Evolutionary conservation across 148 eudicot species (phyloP), one percentile per base, ranked within the genome.

Genomic region (Bassia scoparia): DNA sequence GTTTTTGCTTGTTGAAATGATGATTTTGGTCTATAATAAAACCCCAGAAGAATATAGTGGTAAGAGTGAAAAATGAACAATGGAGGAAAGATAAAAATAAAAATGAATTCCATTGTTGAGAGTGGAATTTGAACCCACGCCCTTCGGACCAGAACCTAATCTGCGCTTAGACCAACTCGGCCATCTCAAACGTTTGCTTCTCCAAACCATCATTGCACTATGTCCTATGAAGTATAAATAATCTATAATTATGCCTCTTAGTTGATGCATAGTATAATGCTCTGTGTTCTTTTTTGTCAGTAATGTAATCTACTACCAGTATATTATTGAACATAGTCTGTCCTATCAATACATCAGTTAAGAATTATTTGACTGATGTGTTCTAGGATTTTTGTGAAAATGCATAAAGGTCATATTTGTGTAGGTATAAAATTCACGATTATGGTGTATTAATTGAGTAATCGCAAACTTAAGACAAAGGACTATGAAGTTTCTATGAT

Each of bases 91-190:
- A 20, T 8, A 10, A n/a, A 37, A 63, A 37, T 62, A 48, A 27
- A 58, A 27, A 7, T 6, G 1, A n/a, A n/a, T n/a, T n/a, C n/a
- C n/a, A 4, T 65, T 90, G 96, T 87, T 83, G 94, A 86, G 83
- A 86, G 98, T 90, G 97, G 95, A 91, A 93, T 89, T 89, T 84
- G 97, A 90, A 90, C 97, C 98, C 92, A 87, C 92, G 92, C 98
- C 92, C 91, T 90, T 90, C 95, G 98, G 91, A 91, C 96, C 97
- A 89, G 91, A 89, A 89, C 98, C 98, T 88, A 94, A 88, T 89
- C 98, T 94, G 98, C 97, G 91, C 98, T 94, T 94, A 94, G 96
- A 93, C 95, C 98, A 90, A 89, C 95, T 93, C 97, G 91, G 93
- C 95, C 98, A 90, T 89, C 85, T 89, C 98, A 89, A 94, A 94